Percentiles rank a stretch among this genome's conserved stretches.
Evolutionary conservation across 2,329 filamentous ascomycete species (phyloP).

Genomic region (Microsporum ferrugineum): DNA sequence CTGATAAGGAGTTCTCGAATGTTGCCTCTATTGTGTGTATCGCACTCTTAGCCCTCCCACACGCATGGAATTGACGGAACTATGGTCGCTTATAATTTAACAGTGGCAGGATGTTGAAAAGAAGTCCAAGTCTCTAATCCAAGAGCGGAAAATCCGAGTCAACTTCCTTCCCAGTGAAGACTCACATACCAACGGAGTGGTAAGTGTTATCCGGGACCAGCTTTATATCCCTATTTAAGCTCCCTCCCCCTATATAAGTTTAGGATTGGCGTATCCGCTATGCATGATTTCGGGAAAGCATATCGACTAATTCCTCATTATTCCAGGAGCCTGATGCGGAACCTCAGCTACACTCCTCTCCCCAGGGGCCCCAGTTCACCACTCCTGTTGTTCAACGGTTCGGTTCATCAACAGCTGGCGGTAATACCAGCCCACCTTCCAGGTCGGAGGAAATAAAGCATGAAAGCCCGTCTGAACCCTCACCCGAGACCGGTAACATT

Average conservation of each 20-base stretch:
- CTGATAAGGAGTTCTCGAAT: slow-evolving; percentile 72
- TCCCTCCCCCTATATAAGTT: slow-evolving; percentile 14
- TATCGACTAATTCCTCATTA: neutral
- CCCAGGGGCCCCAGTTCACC: slow-evolving; percentile 36
- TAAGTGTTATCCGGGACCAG: neutral
- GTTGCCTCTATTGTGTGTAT: slow-evolving; percentile 64
- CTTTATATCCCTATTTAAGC: slow-evolving; percentile 5
- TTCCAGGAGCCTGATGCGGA: slow-evolving; percentile 30
- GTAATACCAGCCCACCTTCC: slow-evolving; percentile 24
- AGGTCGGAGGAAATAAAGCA: slow-evolving; percentile 19
- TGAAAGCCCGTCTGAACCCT: neutral
- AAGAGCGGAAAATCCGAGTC: slow-evolving; percentile 94
- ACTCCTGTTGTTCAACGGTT: slow-evolving; percentile 36
- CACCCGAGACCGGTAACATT: slow-evolving; percentile 10
- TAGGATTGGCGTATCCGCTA: slow-evolving; percentile 5
- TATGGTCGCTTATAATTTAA: slow-evolving; percentile 15
- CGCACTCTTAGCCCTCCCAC: slow-evolving; percentile 8
- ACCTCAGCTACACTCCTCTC: slow-evolving; percentile 46
- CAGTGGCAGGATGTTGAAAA: slow-evolving; percentile 68
- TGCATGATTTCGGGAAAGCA: neutral
- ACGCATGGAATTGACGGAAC: neutral
- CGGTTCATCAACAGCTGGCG: slow-evolving; percentile 24
- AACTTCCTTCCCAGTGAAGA: slow-evolving; percentile 61
- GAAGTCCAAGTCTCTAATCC: slow-evolving; percentile 62
- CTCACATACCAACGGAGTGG: slow-evolving; percentile 17